These are phyloP conservation scores for Stephanocyclus meneghinianus DNA, from an alignment of 352 stramenopile genomes.

Conservation along the genomic window DNA sequence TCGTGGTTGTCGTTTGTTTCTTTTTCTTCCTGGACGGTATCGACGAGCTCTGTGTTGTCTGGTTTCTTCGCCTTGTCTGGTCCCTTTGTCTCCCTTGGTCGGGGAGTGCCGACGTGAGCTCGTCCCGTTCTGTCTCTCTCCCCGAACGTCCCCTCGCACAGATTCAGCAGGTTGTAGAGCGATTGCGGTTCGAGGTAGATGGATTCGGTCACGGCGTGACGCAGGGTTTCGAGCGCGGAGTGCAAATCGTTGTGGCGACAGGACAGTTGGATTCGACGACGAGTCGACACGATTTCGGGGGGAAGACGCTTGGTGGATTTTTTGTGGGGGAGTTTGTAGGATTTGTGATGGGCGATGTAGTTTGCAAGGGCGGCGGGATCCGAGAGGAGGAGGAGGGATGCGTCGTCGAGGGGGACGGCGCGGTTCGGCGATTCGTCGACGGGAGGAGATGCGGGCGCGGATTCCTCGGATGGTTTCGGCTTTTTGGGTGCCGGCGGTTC, in stretches of 20 bases:
- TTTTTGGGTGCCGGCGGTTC: too few species aligned
- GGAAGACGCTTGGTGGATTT: background rate
- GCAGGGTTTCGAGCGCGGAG: constrained; percentile 54
- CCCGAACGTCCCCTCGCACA: constrained; percentile 71
- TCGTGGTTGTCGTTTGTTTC: background rate
- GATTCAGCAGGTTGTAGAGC: constrained; percentile 81
- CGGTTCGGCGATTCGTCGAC: too few species aligned
- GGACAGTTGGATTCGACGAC: constrained; percentile 67
- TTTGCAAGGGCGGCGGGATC: constrained; percentile 7
- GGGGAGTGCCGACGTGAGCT: constrained; percentile 75
- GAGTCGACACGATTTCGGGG: constrained; percentile 33
- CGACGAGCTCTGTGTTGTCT: too few species aligned
- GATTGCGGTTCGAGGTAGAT: constrained; percentile 68
- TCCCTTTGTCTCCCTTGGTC: background rate
- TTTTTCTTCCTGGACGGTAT: background rate
- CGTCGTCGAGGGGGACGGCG: background rate
- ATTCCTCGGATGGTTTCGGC: too few species aligned
- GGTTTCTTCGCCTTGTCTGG: too few species aligned
- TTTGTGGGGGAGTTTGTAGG: constrained; percentile 4
- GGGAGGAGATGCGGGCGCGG: too few species aligned
- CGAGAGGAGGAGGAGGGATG: background rate
- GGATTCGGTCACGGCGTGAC: constrained; percentile 33
- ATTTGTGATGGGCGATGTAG: constrained; percentile 41
- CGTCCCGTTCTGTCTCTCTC: constrained; percentile 29
- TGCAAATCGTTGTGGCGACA: constrained; percentile 70